These are phyloP conservation scores for Trichoderma afroharzianum DNA, from an alignment of 2,329 filamentous ascomycete species.

Conservation along the genomic window DNA sequence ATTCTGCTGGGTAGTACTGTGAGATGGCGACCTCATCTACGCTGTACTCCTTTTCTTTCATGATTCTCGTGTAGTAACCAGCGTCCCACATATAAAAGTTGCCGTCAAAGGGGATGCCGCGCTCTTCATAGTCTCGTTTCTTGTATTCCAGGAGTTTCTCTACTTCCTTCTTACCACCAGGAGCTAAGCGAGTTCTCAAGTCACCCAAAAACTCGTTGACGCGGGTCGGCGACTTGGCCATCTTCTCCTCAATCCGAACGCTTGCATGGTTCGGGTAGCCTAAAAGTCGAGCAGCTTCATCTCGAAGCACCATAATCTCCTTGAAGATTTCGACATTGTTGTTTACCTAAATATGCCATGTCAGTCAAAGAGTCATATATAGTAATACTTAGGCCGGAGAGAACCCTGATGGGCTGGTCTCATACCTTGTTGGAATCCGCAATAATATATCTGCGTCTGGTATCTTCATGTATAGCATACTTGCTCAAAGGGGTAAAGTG, in stretches of 20 bases:
- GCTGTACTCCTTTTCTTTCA: slow-evolving; percentile 76
- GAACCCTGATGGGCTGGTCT: neutral
- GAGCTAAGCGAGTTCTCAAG: slow-evolving; percentile 61
- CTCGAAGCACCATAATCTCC: slow-evolving; percentile 69
- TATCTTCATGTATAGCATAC: slow-evolving; percentile 68
- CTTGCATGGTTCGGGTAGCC: slow-evolving; percentile 75
- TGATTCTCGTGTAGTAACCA: slow-evolving; percentile 73
- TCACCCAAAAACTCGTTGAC: slow-evolving; percentile 72
- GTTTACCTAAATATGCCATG: slow-evolving; percentile 47
- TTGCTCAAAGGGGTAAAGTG: slow-evolving; percentile 76
- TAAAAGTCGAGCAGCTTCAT: slow-evolving; percentile 72
- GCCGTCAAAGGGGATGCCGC: slow-evolving; percentile 57
- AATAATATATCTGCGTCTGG: slow-evolving; percentile 65
- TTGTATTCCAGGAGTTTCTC: slow-evolving; percentile 70
- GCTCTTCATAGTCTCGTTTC: slow-evolving; percentile 61
- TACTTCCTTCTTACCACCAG: slow-evolving; percentile 68
- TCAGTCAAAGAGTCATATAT: neutral
- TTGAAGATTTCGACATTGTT: slow-evolving; percentile 70
- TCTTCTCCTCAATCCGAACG: slow-evolving; percentile 76
- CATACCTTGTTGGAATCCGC: slow-evolving; percentile 73
- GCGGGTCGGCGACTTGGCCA: slow-evolving; percentile 72
- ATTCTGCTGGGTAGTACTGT: slow-evolving; percentile 76
- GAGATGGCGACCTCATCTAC: slow-evolving; percentile 77
- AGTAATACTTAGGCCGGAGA: neutral
- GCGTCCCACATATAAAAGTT: slow-evolving; percentile 83